Base-by-base conservation (phyloP, 495 filamentous ascomycete species). In the Neurospora sp. region DNA sequence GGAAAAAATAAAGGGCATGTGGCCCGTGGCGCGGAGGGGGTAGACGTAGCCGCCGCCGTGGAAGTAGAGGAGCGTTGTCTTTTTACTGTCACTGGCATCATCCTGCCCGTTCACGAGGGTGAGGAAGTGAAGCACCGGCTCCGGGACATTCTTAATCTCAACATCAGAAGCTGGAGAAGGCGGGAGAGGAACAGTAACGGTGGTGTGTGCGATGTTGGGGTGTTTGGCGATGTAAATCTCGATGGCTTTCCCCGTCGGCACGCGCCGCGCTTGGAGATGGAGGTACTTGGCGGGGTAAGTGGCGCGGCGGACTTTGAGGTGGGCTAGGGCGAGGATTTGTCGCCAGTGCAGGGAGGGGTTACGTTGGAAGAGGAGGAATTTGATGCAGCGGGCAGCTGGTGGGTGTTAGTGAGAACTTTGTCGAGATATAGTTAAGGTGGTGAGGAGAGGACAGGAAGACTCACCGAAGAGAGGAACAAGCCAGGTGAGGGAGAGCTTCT, bases 11-110 rank as follows among this genome's bases (percentile, higher is more conserved):
- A 78, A 73, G 4, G 75, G 77, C 69, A 75, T 74, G 72, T 77
- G 77, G 0, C 72, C 76, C 2, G 2, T 10, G 4, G 31, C 42
- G 15, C 75, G 75, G 0, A 77, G 70, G 39, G 77, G 75, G 70
- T 78, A 74, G 62, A 76, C 75, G 66, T 66, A 78, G 15, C 77
- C 77, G 45, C 77, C 77, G 37, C 77, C 75, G 54, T 78, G 77
- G 34, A 76, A 70, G 72, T 78, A 78, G 4, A n/a, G n/a, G n/a
- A n/a, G n/a, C n/a, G n/a, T n/a, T n/a, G n/a, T n/a, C n/a, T n/a
- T n/a, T n/a, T n/a, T n/a, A n/a, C n/a, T n/a, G n/a, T n/a, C n/a
- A n/a, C n/a, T n/a, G n/a, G n/a, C n/a, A n/a, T n/a, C n/a, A n/a
- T n/a, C n/a, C n/a, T n/a, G n/a, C n/a, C n/a, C n/a, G n/a, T n/a